These are phyloP conservation scores for Blastocystis sp. DNA, from an alignment of 352 stramenopile species.

Conservation along the genomic window DNA sequence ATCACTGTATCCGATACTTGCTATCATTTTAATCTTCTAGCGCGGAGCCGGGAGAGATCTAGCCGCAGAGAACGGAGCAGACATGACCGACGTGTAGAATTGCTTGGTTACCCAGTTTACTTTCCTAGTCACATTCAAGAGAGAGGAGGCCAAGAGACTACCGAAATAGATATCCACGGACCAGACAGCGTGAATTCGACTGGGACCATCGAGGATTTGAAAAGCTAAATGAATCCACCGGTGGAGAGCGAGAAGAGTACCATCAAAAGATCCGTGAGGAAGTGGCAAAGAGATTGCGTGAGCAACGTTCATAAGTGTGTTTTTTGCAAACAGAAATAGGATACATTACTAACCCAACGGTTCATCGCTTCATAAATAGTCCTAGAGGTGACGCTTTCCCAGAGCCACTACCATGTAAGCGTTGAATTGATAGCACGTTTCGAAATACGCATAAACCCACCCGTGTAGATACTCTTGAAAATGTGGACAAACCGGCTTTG, in stretches of 20 bases:
- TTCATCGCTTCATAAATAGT: conserved; percentile 54
- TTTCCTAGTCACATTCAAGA: background rate
- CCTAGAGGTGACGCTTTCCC: background rate
- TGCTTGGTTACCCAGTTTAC: background rate
- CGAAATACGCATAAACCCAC: conserved; percentile 40
- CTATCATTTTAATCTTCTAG: background rate
- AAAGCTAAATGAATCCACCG: background rate
- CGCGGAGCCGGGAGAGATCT: background rate
- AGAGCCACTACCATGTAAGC: background rate
- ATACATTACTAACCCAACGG: background rate
- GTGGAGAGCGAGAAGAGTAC: background rate
- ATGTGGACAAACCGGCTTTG: background rate
- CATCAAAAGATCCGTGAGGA: conserved; percentile 6
- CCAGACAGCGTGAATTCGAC: background rate
- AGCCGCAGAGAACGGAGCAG: background rate
- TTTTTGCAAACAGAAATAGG: background rate
- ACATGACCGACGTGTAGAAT: background rate
- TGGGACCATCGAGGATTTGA: conserved; percentile 34
- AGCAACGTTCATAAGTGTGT: background rate
- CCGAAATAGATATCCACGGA: background rate
- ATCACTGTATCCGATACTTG: background rate
- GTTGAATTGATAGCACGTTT: conserved; percentile 37
- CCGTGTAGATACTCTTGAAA: conserved; percentile 28
- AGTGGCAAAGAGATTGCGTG: background rate
- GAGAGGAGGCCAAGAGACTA: background rate